These are phyloP conservation scores for Phytophthora melonis DNA, from an alignment of 352 stramenopile genomes.

Conservation along the genomic window DNA sequence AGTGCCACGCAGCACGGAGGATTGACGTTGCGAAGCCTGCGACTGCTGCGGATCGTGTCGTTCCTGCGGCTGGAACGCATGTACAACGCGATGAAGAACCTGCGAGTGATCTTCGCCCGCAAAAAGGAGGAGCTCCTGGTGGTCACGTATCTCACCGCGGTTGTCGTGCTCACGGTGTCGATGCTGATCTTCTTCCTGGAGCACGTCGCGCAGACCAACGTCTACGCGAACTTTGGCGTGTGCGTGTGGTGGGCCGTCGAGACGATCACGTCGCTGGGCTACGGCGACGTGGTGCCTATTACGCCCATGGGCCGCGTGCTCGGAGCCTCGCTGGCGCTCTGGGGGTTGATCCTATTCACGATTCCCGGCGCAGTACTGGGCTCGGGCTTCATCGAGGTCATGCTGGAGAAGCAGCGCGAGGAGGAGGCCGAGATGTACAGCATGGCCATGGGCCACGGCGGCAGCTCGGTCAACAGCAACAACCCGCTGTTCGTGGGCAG, in stretches of 20 bases:
- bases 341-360: conserved; percentile 69
- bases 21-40: conserved; percentile 62
- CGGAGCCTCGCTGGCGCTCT: conserved; percentile 57
- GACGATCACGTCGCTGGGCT: conserved; percentile 76
- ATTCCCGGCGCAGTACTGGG: conserved; percentile 68
- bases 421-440: conserved; percentile 54
- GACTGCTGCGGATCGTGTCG: conserved; percentile 66
- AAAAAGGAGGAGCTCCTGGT: conserved; percentile 77
- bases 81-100: conserved; percentile 70
- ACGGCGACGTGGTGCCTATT: conserved; percentile 66
- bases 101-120: conserved; percentile 57
- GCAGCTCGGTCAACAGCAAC: conserved; percentile 22
- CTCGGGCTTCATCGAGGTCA: conserved; percentile 75
- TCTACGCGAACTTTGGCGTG: conserved; percentile 61
- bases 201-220: conserved; percentile 52
- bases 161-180: conserved; percentile 67
- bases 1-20: conserved; percentile 42
- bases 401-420: conserved; percentile 69
- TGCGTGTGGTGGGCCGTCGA: conserved; percentile 70
- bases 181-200: conserved; percentile 76
- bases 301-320: conserved; percentile 53
- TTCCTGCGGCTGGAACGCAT: conserved; percentile 69
- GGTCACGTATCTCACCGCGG: conserved; percentile 62
- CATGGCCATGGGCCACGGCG: conserved; percentile 25
- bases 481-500: conserved; percentile 35